Base-by-base conservation (phyloP, 768 basidiomycete genomes). In the Dacryopinax primogenitus region DNA sequence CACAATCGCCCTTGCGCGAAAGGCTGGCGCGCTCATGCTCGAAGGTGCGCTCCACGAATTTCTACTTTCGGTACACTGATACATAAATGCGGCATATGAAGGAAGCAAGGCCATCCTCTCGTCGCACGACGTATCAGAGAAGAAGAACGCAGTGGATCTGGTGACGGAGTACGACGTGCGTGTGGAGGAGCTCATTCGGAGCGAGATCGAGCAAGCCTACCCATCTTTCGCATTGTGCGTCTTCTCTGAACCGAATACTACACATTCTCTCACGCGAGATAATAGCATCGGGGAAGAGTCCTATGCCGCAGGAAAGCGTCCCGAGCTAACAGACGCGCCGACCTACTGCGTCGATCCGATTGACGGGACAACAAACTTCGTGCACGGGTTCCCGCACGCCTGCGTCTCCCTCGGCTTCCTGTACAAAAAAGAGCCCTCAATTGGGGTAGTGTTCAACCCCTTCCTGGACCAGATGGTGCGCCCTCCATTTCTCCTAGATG, bases 341-440 rank as follows among this genome's bases (percentile, higher is more conserved):
- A 98, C 95, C 0, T 99, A 89, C 78, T 96, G 95, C 71, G 90
- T 95, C 45, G 94, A 98, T 73, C 94, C 94, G 33, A 95, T 96
- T 65, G 89, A 91, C 71, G 90, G 90, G 15, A 93, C 90, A 1
- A 92, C 91, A 44, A 94, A 93, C 74, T 90, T 92, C 71, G 79
- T 90, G 21, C 87, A 90, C 69, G 86, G 86, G 36, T 90, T 93
- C 73, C 91, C 92, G 9, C 88, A 86, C 74, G 88, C 84, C 30
- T 92, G 90, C 74, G 88, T 94, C 73, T 96, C 93, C 18, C 83
- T 98, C 63, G 94, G 93, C 6, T 79, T 98, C 70, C 86, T 94
- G 67, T 86, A 89, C 77, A 80, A 86, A 66, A 85, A 85, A 67
- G 80, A 83, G 6, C 91, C 94, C 1, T 82, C 94, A 6, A 79